Percentiles rank a stretch among this genome's conserved stretches.
These are phyloP conservation scores for Citeromyces nyonsensis DNA, from an alignment of 805 yeast species.

Conservation along the genomic window DNA sequence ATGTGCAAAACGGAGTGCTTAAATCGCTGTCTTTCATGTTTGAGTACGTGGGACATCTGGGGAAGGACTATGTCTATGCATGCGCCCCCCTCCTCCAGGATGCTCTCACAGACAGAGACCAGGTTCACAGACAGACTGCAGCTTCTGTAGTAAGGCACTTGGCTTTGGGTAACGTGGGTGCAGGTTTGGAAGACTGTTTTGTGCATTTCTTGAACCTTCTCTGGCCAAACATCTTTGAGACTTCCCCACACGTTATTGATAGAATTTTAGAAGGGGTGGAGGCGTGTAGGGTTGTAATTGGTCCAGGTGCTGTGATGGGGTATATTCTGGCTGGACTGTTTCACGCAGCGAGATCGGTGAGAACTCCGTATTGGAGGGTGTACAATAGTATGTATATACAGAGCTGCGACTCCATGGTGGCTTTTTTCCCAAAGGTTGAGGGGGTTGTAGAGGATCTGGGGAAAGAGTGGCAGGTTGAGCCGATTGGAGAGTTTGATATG, in stretches of 20 bases:
- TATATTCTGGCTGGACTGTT: constrained; percentile 82
- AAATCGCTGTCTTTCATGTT: constrained; percentile 84
- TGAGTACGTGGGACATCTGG: constrained; percentile 75
- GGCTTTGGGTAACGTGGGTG: constrained; percentile 65
- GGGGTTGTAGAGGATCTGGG: constrained; percentile 7
- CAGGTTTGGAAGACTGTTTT: constrained; percentile 69
- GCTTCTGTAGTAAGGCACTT: constrained; percentile 75
- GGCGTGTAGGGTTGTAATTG: constrained; percentile 55
- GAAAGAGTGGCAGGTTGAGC: constrained; percentile 2
- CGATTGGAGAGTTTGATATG: too few relatives aligned
- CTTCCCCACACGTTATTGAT: constrained; percentile 87
- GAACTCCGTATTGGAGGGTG: constrained; percentile 74
- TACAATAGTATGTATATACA: constrained; percentile 68
- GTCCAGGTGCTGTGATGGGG: constrained; percentile 58
- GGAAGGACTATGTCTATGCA: constrained; percentile 71
- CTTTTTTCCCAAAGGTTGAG: constrained; percentile 59
- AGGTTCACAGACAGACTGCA: constrained; percentile 91
- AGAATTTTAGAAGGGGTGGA: constrained; percentile 74
- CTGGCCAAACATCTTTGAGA: constrained; percentile 82
- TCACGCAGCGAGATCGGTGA: constrained; percentile 83
- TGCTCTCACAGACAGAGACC: constrained; percentile 81
- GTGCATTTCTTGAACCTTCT: constrained; percentile 68
- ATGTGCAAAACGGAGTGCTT: constrained; percentile 90
- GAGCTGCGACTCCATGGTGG: constrained; percentile 61
- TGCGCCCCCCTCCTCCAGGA: constrained; percentile 71